Percentiles rank a stretch among this genome's conserved stretches.
Conservation (phyloP, 108 stramenopile species). For the Poteriospumella lacustris region DNA sequence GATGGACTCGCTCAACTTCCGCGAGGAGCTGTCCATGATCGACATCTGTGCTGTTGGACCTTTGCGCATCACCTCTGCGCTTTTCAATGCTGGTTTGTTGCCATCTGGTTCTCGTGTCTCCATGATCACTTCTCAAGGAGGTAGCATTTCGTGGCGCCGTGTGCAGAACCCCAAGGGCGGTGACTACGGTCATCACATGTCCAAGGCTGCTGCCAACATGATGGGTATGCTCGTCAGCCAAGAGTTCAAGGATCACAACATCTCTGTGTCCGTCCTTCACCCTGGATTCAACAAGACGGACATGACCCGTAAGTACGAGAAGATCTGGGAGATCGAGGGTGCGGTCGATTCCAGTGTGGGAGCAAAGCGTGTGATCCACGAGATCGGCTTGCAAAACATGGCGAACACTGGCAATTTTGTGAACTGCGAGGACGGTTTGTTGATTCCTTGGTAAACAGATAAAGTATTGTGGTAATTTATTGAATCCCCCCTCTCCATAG, state of each 20-base stretch:
- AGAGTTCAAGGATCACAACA: constrained; percentile 70
- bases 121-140: constrained; percentile 81
- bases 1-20: constrained; percentile 70
- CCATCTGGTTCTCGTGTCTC: constrained; percentile 69
- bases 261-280: constrained; percentile 69
- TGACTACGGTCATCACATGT: constrained; percentile 88
- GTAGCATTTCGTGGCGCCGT: constrained; percentile 69
- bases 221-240: constrained; percentile 66
- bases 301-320: constrained; percentile 66
- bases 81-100: constrained; percentile 59
- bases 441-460: constrained; percentile 71
- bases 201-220: constrained; percentile 80
- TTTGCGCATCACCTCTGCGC: constrained; percentile 66
- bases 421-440: constrained; percentile 74
- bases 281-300: constrained; percentile 84
- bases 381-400: constrained; percentile 60
- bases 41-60: constrained; percentile 80
- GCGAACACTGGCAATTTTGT: constrained; percentile 69
- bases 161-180: constrained; percentile 71
- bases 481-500: too few relatives aligned
- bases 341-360: constrained; percentile 68
- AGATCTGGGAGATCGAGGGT: constrained; percentile 79
- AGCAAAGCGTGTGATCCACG: constrained; percentile 74
- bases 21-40: constrained; percentile 75
- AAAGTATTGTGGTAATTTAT: too few relatives aligned